Conservation (phyloP, 2,329 filamentous ascomycete species). For the Xylaria sp. region DNA sequence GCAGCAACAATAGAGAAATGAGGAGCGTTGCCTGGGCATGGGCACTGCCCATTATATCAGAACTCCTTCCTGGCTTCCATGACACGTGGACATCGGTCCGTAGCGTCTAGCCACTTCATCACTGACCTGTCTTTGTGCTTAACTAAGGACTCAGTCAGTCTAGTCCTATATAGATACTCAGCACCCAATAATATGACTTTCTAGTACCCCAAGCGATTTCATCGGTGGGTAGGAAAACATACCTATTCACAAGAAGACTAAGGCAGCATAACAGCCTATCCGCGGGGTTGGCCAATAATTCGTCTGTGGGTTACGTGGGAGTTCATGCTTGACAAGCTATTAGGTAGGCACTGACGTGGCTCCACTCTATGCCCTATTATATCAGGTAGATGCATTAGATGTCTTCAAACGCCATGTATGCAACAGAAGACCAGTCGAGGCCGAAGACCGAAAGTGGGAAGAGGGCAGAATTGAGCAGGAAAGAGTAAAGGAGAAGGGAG, state of each 20-base stretch:
- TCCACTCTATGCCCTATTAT: conserved; percentile 16
- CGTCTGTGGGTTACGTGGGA: conserved; percentile 19
- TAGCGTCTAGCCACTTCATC: background rate
- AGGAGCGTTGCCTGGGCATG: background rate
- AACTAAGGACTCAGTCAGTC: background rate
- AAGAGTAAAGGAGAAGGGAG: background rate
- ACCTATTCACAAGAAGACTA: background rate
- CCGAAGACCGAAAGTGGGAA: background rate
- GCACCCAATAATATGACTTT: background rate
- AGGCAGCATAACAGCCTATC: background rate
- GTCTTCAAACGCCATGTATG: background rate
- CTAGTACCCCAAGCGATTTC: background rate
- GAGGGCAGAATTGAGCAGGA: background rate
- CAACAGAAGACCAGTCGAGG: background rate
- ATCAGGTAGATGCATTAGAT: background rate
- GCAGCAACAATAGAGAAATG: background rate
- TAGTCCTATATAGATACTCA: background rate
- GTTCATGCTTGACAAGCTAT: conserved; percentile 16
- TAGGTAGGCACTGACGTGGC: conserved; percentile 9
- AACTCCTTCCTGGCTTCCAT: too few relatives aligned
- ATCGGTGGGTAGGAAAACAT: background rate
- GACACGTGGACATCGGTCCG: background rate
- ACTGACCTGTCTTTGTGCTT: background rate
- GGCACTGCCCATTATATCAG: background rate
- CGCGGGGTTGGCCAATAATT: conserved; percentile 3